Evolutionary conservation across 169 alveolate species (phyloP).

Genomic region (Ichthyophthirius multifiliis): DNA sequence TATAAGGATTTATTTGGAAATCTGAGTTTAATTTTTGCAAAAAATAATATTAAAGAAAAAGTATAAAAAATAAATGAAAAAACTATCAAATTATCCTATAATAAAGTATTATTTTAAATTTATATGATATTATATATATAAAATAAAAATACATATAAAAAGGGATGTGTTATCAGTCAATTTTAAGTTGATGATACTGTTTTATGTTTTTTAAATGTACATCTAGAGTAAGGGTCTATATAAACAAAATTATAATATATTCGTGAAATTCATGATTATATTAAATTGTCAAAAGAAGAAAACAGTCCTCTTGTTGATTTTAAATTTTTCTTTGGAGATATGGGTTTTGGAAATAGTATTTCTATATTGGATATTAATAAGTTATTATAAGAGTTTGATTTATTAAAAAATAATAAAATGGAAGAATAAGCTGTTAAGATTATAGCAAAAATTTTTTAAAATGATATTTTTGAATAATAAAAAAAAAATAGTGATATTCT

Average conservation of each 20-base stretch:
- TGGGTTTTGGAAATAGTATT: not conserved
- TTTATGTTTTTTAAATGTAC: constrained; percentile 48
- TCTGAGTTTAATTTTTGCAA: constrained; percentile 44
- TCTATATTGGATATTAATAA: not conserved
- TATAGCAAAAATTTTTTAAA: not conserved
- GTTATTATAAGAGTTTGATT: not conserved
- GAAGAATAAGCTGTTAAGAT: not conserved
- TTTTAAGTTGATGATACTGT: constrained; percentile 55
- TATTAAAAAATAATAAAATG: not conserved
- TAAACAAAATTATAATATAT: constrained; percentile 28
- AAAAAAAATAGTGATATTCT: not conserved
- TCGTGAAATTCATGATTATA: constrained; percentile 45
- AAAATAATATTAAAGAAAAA: constrained; percentile 15
- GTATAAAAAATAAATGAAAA: constrained; percentile 53
- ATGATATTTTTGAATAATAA: not conserved
- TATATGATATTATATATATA: constrained; percentile 27
- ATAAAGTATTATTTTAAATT: constrained; percentile 12
- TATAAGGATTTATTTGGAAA: constrained; percentile 56
- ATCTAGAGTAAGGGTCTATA: constrained; percentile 46
- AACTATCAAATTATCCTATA: constrained; percentile 1
- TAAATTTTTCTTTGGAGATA: not conserved
- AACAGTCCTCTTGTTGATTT: not conserved
- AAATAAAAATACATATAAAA: constrained; percentile 66
- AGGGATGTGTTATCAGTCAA: constrained; percentile 65
- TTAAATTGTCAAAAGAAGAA: constrained; percentile 41